Evolutionary conservation across 805 yeast genomes (phyloP), one percentile per base, ranked within the genome.

Genomic region (Starmerella stigmatis): DNA sequence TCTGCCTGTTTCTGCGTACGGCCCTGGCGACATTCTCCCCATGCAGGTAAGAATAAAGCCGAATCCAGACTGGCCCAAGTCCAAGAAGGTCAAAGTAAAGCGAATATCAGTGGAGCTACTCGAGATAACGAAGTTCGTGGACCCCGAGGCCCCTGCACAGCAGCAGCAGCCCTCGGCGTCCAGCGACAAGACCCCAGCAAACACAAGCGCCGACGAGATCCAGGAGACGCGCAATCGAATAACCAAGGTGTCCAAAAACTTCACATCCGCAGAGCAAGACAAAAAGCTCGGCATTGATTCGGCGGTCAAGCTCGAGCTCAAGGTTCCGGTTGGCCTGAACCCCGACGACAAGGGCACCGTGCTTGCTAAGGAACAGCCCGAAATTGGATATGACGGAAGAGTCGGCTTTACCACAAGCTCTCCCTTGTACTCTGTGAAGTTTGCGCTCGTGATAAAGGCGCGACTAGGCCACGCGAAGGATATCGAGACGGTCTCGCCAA

Each of bases 401-500:
- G 44, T 51, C 11, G 64, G 65, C 3, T 64, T 66, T 49, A 60
- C 70, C 1, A 65, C 66, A 20, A 32, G 55, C 13, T 50, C 67
- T 3, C 47, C 66, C 5, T 50, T 65, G 19, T 67, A 60, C 54
- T 53, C 56, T 21, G 53, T 67, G 5, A 58, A 59, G 31, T 65
- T 64, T 46, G 29, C 45, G 37, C 51, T 66, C 10, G 50, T 58
- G 4, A 41, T 67, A 39, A 59, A 60, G 46, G 68, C 65, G 8
- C 56, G 64, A 29, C 56, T 67, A 44, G 52, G 59, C 23, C 63
- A 64, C 29, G 64, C 67, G 25, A 61, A 61, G 39, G 71, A 66
- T 39, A 59, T 66, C 23, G 67, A 62, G 46, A 46, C 60, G 11
- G 59, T 55, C 44, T 62, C 59, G 40, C 57, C 60, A 5, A 53